Conservation (phyloP, 2,329 filamentous ascomycete species). For the Pseudocercospora cruenta region DNA sequence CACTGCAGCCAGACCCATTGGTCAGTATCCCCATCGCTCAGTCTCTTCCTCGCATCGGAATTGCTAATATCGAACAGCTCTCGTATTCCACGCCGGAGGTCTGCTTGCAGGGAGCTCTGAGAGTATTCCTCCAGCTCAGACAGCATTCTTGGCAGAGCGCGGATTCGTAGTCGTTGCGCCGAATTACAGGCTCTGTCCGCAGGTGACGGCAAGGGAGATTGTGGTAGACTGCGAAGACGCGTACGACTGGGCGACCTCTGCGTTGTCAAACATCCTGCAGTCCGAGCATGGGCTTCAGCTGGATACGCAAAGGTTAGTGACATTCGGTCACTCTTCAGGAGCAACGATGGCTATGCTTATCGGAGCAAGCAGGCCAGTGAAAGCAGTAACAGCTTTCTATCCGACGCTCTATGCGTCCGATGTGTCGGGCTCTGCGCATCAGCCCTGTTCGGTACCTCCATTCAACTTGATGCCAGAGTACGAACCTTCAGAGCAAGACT, state of each 20-base stretch:
- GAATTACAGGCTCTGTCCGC: slow-evolving; percentile 40
- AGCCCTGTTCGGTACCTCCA: slow-evolving; percentile 22
- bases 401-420: slow-evolving; percentile 25
- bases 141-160: slow-evolving; percentile 18
- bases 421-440: slow-evolving; percentile 12
- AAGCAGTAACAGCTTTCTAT: slow-evolving; percentile 29
- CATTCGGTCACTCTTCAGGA: slow-evolving; percentile 45
- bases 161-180: slow-evolving; percentile 31
- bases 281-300: slow-evolving; percentile 27
- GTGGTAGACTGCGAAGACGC: slow-evolving; percentile 43
- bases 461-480: slow-evolving; percentile 27
- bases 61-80: slow-evolving; percentile 12
- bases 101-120: slow-evolving; percentile 28
- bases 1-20: slow-evolving; percentile 18
- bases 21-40: slow-evolving; percentile 10
- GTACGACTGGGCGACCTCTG: slow-evolving; percentile 42
- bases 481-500: slow-evolving; percentile 23
- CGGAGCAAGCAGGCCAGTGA: slow-evolving; percentile 35
- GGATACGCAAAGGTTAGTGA: slow-evolving; percentile 40
- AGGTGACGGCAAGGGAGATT: slow-evolving; percentile 39
- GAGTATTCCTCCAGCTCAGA: slow-evolving; percentile 26
- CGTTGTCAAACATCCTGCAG: slow-evolving; percentile 29
- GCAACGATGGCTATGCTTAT: slow-evolving; percentile 50
- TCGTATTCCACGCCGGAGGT: slow-evolving; percentile 27
- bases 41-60: neutral